Conservation (phyloP, 2,329 filamentous ascomycete genomes). For the Fusarium concolor region DNA sequence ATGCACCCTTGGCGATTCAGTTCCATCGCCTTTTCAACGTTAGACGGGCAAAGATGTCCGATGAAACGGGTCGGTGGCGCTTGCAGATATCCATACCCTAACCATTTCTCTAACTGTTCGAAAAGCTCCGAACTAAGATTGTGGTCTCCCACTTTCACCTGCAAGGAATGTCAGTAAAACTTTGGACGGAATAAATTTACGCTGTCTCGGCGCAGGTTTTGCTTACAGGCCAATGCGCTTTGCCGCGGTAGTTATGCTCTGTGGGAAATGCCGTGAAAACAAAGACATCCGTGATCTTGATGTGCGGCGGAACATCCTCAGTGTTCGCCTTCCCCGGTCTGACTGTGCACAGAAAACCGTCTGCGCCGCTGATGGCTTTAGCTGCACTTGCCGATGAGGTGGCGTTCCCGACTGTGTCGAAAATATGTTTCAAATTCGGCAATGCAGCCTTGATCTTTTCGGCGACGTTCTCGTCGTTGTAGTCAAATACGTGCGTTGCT, state of each 20-base stretch:
- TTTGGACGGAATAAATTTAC: too few species aligned
- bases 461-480: constrained; percentile 51
- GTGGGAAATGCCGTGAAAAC: constrained; percentile 58
- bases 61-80: too few species aligned
- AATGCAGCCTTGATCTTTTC: constrained; percentile 48
- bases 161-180: neutral
- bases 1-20: too few species aligned
- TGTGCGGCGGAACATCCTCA: constrained; percentile 46
- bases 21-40: too few species aligned
- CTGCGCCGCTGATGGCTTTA: constrained; percentile 30
- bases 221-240: constrained; percentile 55
- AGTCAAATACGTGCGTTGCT: constrained; percentile 54
- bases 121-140: constrained; percentile 5
- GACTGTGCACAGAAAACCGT: constrained; percentile 55
- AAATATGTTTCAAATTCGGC: constrained; percentile 51
- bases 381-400: constrained; percentile 51
- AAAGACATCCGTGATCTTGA: constrained; percentile 56
- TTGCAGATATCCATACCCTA: too few species aligned
- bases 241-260: constrained; percentile 51
- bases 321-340: constrained; percentile 56
- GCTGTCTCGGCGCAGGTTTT: too few species aligned
- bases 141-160: constrained; percentile 32
- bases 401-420: constrained; percentile 56
- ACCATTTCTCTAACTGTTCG: too few species aligned
- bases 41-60: too few species aligned